phyloP scores from a whole-genome alignment of 2,329 filamentous ascomycete genomes.

The Aureobasidium sp. region DNA sequence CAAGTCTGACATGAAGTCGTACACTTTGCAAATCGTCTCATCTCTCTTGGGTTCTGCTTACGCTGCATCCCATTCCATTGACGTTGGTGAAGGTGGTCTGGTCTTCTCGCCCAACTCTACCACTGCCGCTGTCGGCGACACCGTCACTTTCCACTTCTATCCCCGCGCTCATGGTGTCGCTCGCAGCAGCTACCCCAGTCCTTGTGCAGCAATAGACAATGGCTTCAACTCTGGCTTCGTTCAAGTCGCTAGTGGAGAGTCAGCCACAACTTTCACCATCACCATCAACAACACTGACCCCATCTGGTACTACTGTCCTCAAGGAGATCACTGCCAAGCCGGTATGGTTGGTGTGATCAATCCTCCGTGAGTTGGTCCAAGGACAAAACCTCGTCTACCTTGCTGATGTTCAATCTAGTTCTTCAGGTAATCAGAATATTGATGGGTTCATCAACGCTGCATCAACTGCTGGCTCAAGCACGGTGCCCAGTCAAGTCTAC shows the following conservation, averaged over 20 bases:
- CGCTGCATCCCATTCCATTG: background rate
- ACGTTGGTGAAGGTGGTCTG: constrained; percentile 10
- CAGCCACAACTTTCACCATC: constrained; percentile 3
- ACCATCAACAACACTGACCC: constrained; percentile 8
- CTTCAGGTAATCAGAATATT: background rate
- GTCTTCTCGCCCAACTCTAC: constrained; percentile 9
- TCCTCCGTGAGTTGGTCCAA: constrained; percentile 3
- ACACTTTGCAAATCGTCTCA: background rate
- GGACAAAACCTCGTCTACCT: background rate
- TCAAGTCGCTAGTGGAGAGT: background rate
- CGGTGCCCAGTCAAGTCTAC: background rate
- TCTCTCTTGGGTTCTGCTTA: background rate
- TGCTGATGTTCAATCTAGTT: background rate
- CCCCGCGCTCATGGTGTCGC: constrained; percentile 12
- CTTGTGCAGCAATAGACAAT: constrained; percentile 3
- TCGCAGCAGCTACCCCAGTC: constrained; percentile 5
- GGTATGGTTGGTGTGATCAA: constrained; percentile 15
- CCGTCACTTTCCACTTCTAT: constrained; percentile 10
- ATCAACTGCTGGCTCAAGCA: background rate
- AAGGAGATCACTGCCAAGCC: constrained; percentile 10
- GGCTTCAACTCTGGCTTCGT: constrained; percentile 13
- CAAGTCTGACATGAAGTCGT: background rate
- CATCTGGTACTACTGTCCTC: constrained; percentile 12
- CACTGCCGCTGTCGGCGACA: constrained; percentile 9
- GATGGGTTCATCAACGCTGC: background rate